Base-by-base conservation (phyloP, 1,284 basidiomycete genomes). In the Trametes pubescens region DNA sequence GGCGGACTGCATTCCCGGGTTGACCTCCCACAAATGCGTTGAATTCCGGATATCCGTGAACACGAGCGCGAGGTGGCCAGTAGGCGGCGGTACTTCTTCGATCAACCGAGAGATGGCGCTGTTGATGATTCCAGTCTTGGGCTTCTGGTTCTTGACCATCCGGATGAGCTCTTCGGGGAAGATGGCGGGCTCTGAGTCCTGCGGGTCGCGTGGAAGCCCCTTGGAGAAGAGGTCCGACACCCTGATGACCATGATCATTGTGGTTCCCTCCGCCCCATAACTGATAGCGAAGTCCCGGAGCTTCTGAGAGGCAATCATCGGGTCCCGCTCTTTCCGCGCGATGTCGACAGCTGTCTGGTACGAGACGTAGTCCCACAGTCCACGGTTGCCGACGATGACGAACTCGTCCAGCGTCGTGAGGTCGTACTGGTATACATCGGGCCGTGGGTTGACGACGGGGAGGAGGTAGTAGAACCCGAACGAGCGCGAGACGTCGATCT, bases 31-130 rank as follows among this genome's bases (percentile, higher is more conserved):
- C 2, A 99, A 82, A 65, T 93, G 91, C 0, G 98, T 99, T 65
- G 98, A 99, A 73, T 99, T 99, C 57, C 94, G 90, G 71, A 99
- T 99, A 80, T 99, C 98, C 21, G 97, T 99, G 79, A 99, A 99
- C 24, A 98, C 97, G 57, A 99, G 86, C 18, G 96, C 94, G 44
- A 99, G 82, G 73, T 95, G 91, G 0, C 98, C 98, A 5, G 82
- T 87, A 0, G 98, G 98, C 0, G 98, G 89, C 2, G 91, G 84
- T 55, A 98, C 92, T 74, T 99, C 96, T 51, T 86, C 85, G 59
- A 91, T 89, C 35, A 99, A 81, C 66, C 86, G 81, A n/a, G 80
- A 76, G 44, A 89, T 77, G 65, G 80, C 80, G 8, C 81, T 79
- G 74, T 90, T 86, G 22, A 78, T 79, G 46, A 88, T 85, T 21